These are phyloP conservation scores for Mucor sp. DNA, from an alignment of 371 early-diverging fungal species.

Conservation along the genomic window DNA sequence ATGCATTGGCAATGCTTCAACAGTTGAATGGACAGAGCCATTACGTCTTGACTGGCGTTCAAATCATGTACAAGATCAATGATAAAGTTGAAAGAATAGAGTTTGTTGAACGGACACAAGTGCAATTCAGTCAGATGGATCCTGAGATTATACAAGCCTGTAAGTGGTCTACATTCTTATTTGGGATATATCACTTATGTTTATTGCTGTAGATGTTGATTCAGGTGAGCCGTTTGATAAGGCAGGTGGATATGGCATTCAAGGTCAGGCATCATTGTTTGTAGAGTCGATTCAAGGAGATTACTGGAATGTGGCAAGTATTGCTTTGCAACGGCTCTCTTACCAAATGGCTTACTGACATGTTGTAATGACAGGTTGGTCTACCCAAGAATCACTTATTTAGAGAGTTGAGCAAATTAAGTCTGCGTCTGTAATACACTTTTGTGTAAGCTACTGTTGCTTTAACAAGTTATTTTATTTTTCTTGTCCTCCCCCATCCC, in stretches of 20 bases:
- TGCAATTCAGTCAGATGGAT: conserved; percentile 46
- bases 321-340: background rate
- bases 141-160: conserved; percentile 67
- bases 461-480: background rate
- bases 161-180: conserved; percentile 27
- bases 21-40: conserved; percentile 62
- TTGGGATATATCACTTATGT: conserved; percentile 8
- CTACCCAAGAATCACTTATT: conserved; percentile 44
- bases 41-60: conserved; percentile 68
- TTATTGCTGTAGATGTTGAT: conserved; percentile 33
- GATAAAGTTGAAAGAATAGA: conserved; percentile 23
- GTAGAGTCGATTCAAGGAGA: conserved; percentile 79
- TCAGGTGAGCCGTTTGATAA: conserved; percentile 67
- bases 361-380: conserved; percentile 35
- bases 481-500: background rate
- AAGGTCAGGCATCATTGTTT: conserved; percentile 74
- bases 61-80: conserved; percentile 39
- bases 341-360: background rate
- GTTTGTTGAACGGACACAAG: conserved; percentile 54
- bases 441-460: conserved; percentile 3
- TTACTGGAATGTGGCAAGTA: conserved; percentile 70
- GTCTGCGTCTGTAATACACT: conserved; percentile 13
- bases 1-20: conserved; percentile 61
- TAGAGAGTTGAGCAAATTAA: conserved; percentile 22
- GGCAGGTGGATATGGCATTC: conserved; percentile 89